Evolutionary conservation across 345 rosid species (phyloP).

Genomic region (Populus pruinosa): DNA sequence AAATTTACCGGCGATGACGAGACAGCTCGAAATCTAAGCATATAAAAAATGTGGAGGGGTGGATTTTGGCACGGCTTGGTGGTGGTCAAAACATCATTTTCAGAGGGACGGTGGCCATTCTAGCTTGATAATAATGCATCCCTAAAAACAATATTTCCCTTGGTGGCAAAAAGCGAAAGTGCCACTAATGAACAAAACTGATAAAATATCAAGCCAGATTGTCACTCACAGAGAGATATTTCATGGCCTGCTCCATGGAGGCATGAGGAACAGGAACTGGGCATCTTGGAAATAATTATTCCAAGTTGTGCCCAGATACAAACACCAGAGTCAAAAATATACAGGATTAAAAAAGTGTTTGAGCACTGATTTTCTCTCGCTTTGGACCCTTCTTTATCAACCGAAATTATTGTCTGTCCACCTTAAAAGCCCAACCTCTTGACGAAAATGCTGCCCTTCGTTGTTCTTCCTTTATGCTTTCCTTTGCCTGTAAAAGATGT

Average conservation of each 20-base stretch:
- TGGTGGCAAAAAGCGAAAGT: not conserved
- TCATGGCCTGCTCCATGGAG: not conserved
- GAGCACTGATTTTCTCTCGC: not conserved
- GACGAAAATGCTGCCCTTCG: not conserved
- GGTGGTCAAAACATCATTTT: not conserved
- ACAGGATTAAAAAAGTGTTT: not conserved
- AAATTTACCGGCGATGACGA: not conserved
- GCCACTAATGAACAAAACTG: too few relatives aligned
- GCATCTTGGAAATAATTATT: not conserved
- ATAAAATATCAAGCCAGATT: not conserved
- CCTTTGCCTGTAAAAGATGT: constrained; percentile 11
- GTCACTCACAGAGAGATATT: not conserved
- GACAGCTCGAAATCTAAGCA: not conserved
- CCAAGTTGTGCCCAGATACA: not conserved
- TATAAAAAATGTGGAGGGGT: not conserved
- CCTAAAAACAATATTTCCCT: not conserved
- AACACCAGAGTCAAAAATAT: not conserved
- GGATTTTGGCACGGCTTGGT: not conserved
- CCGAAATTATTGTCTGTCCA: constrained; percentile 3
- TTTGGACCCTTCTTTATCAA: constrained; percentile 6
- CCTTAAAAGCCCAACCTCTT: constrained; percentile 9
- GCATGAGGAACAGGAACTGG: not conserved
- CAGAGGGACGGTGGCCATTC: not conserved
- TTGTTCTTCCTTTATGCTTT: not conserved
- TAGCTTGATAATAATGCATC: not conserved